Evolutionary conservation across 2,329 filamentous ascomycete genomes (phyloP).

Genomic region (Venturia aucupariae): DNA sequence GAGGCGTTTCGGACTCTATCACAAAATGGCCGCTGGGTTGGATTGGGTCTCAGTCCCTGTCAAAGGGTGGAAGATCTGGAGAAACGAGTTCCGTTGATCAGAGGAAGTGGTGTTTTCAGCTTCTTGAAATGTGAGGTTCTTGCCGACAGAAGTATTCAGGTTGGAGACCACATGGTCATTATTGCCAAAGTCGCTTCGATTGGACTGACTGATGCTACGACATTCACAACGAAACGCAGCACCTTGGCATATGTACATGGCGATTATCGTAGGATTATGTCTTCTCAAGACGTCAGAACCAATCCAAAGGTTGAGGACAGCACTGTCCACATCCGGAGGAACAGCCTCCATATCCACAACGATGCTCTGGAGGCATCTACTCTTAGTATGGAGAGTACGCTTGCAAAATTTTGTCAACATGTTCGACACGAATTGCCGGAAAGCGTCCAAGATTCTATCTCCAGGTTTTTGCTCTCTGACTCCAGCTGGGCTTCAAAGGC

Average conservation of each 20-base stretch:
- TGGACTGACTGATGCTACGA: background rate
- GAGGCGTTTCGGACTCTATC: background rate
- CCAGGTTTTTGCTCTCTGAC: background rate
- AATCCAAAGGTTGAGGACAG: background rate
- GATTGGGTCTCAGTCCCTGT: background rate
- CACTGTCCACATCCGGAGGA: background rate
- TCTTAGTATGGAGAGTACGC: background rate
- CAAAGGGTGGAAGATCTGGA: background rate
- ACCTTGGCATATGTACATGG: background rate
- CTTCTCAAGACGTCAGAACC: background rate
- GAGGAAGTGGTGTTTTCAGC: constrained; percentile 16
- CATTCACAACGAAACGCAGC: background rate
- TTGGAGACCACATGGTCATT: constrained; percentile 40
- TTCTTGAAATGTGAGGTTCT: constrained; percentile 27
- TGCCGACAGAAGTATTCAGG: constrained; percentile 27
- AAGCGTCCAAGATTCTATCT: background rate
- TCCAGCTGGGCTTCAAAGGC: background rate
- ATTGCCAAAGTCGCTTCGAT: constrained; percentile 31
- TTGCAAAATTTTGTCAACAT: background rate
- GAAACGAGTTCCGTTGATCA: constrained; percentile 6
- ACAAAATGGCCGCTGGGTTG: background rate
- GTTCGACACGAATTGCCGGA: background rate
- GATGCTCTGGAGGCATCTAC: background rate
- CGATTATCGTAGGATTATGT: background rate
- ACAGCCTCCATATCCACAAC: background rate